These are phyloP conservation scores for Ophiostoma novo-ulmi DNA, from an alignment of 2,329 filamentous ascomycete genomes.

Conservation along the genomic window DNA sequence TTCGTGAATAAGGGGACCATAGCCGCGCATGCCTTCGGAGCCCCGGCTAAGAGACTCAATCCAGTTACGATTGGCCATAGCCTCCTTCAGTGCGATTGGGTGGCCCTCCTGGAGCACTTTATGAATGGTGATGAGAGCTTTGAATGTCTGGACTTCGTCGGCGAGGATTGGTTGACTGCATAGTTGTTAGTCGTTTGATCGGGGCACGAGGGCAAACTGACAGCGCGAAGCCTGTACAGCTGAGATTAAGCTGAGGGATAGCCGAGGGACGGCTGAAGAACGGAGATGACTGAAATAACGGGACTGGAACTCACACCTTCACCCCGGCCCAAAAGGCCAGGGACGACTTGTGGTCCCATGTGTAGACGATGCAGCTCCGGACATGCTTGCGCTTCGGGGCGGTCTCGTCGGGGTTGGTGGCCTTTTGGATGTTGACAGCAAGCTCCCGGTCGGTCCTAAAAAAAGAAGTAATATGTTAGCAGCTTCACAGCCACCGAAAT, in stretches of 20 bases:
- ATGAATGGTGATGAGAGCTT: constrained; percentile 93
- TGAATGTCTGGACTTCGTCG: constrained; percentile 98
- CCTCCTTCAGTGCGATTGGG: constrained; percentile 78
- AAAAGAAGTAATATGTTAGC: neutral
- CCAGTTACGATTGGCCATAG: constrained; percentile 82
- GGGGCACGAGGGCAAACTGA: neutral
- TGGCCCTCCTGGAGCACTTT: constrained; percentile 97
- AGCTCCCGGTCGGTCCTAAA: constrained; percentile 62
- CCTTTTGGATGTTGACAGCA: constrained; percentile 65
- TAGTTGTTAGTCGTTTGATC: neutral
- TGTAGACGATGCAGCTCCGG: constrained; percentile 94
- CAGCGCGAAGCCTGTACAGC: neutral
- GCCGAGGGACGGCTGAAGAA: too few species aligned
- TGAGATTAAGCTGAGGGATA: neutral
- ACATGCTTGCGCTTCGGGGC: constrained; percentile 85
- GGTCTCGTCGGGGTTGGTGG: constrained; percentile 62
- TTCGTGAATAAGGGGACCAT: constrained; percentile 88
- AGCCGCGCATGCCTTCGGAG: constrained; percentile 82
- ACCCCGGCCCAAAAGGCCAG: constrained; percentile 95
- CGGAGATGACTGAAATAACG: neutral
- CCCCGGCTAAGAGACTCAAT: constrained; percentile 87
- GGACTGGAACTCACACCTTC: constrained; percentile 68
- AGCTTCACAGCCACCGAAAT: neutral
- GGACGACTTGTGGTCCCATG: constrained; percentile 97
- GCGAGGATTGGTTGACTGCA: constrained; percentile 89